Evolutionary conservation across 805 yeast genomes (phyloP).

Genomic region (Candida lessepsii): DNA sequence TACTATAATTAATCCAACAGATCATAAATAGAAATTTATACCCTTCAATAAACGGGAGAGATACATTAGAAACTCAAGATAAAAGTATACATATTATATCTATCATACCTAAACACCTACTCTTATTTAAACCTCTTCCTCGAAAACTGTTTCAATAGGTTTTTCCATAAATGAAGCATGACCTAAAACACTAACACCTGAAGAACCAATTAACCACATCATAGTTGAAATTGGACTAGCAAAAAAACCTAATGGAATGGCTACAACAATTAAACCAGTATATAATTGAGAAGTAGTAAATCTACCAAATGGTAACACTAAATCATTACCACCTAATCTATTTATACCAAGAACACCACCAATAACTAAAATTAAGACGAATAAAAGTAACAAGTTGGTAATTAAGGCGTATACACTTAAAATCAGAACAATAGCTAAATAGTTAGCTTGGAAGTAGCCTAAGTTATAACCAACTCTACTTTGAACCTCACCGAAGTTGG

Average conservation of each 20-base stretch:
- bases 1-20: no score
- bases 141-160: constrained; percentile 92
- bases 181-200: constrained; percentile 70
- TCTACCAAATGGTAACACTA: constrained; percentile 70
- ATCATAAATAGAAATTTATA: no score
- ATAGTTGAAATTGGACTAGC: constrained; percentile 89
- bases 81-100: no score
- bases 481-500: constrained; percentile 84
- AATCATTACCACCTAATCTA: constrained; percentile 77
- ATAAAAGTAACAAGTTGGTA: constrained; percentile 79
- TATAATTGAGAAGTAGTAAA: constrained; percentile 78
- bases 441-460: constrained; percentile 85
- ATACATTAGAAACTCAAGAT: no score
- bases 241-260: constrained; percentile 77
- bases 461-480: constrained; percentile 84
- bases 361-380: constrained; percentile 71
- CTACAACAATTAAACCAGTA: constrained; percentile 73
- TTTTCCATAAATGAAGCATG: constrained; percentile 93
- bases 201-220: constrained; percentile 89
- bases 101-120: neutral
- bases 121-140: constrained; percentile 56
- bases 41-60: no score
- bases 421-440: constrained; percentile 66
- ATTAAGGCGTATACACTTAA: constrained; percentile 82
- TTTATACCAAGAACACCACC: constrained; percentile 79